Base-by-base conservation (phyloP, 177 flowering plant genomes). In the Vitis hybrid region DNA sequence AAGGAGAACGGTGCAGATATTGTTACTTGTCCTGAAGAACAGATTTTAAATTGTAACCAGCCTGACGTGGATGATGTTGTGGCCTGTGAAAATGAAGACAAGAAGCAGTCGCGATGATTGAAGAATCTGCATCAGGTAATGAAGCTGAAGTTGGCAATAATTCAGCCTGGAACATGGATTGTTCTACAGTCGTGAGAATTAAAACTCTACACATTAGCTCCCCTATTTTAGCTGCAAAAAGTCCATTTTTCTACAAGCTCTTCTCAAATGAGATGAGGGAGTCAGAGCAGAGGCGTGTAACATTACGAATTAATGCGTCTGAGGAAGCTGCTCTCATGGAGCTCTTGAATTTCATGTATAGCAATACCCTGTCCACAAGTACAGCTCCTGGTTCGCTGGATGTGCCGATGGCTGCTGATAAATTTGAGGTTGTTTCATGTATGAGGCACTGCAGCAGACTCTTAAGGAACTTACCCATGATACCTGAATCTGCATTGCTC, bases 241-340 rank as follows among this genome's bases (percentile, higher is more conserved):
- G 91, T 69, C 91, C 91, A n/a, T 88, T 88, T 65, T 88, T 88
- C 74, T 88, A 86, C 50, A 86, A 88, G 98, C 89, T 95, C 17
- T 95, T 95, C 82, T 95, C 99, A 67, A 95, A 95, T 80, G 99
- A 98, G 60, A 95, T 95, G 99, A 86, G 78, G 78, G 98, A 93
- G 77, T 91, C 99, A n/a, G 97, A 91, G 64, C 97, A 95, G 75
- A 79, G 99, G 69, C 92, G 81, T 81, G 94, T 93, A 69, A 89
- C 98, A 7, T 73, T 95, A 8, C 85, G 92, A 49, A 90, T 95
- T 70, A 88, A 82, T 83, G 89, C 87, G 39, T 86, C 97, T 65
- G 99, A 95, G 89, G 98, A 95, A 83, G 87, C 85, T 82, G 97
- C 99, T 13, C 82, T 93, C 45, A 88, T 95, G 97, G 97, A 90